phyloP scores from a whole-genome alignment of 768 basidiomycete species.

The Galerina marginata region DNA sequence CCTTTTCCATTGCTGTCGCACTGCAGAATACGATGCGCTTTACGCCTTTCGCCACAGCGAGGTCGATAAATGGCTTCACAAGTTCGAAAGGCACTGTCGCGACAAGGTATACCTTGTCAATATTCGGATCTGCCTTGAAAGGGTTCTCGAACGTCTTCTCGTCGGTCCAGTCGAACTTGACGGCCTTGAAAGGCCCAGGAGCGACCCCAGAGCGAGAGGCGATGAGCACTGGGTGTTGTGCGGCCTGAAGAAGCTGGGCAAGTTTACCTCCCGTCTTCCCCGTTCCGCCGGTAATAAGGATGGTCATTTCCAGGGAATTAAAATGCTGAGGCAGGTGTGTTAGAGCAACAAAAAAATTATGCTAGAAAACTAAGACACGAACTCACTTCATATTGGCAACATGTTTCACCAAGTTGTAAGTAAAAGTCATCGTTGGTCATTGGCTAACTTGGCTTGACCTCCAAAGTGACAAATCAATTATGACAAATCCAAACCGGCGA shows the following conservation, averaged over 20 bases:
- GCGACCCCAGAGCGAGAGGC: constrained; percentile 32
- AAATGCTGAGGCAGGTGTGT: no score
- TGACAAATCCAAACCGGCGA: no score
- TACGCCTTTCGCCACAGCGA: constrained; percentile 24
- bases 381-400: no score
- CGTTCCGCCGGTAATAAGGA: constrained; percentile 40
- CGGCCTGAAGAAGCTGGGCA: constrained; percentile 29
- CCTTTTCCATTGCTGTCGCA: background rate
- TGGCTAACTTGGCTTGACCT: no score
- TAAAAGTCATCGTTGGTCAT: no score
- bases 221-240: constrained; percentile 30
- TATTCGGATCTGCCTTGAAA: constrained; percentile 28
- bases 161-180: constrained; percentile 41
- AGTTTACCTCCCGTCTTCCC: constrained; percentile 36
- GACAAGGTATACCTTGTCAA: constrained; percentile 31
- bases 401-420: no score
- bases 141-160: constrained; percentile 34
- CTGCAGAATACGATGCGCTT: constrained; percentile 5
- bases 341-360: no score
- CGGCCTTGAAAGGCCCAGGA: constrained; percentile 31
- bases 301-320: constrained; percentile 29
- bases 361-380: no score
- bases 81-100: constrained; percentile 16
- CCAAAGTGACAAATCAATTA: no score
- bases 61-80: constrained; percentile 35